Conservation (phyloP, 495 filamentous ascomycete genomes). For the Tuber melanosporum region DNA sequence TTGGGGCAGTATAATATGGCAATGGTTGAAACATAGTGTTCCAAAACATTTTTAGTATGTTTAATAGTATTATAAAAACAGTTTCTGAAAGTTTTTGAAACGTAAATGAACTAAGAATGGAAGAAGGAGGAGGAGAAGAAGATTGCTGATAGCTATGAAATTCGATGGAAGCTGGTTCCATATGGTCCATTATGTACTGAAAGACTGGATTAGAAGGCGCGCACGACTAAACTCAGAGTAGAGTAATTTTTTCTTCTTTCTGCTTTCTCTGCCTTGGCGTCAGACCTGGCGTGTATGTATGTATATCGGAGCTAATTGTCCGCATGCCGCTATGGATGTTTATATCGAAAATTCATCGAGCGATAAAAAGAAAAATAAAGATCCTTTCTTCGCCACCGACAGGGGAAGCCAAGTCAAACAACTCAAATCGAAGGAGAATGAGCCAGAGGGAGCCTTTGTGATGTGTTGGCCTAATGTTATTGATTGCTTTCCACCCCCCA, state of each 20-base stretch:
- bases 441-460: conserved; percentile 15
- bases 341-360: conserved; percentile 32
- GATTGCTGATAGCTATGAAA: conserved; percentile 23
- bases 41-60: conserved; percentile 31
- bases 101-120: conserved; percentile 16
- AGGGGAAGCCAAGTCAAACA: conserved; percentile 31
- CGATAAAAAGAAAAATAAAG: conserved; percentile 32
- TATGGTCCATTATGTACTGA: conserved; percentile 26
- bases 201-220: conserved; percentile 14
- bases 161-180: conserved; percentile 27
- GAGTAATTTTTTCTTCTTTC: conserved; percentile 19
- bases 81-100: conserved; percentile 29
- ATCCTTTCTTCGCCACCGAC: background rate
- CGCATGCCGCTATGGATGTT: conserved; percentile 33
- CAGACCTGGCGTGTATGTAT: conserved; percentile 31
- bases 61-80: conserved; percentile 37
- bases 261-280: conserved; percentile 28
- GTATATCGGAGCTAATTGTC: conserved; percentile 21
- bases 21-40: conserved; percentile 30
- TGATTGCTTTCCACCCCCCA: conserved; percentile 20
- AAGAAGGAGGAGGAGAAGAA: conserved; percentile 16
- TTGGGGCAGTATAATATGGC: conserved; percentile 27
- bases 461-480: conserved; percentile 36
- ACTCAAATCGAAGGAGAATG: conserved; percentile 32
- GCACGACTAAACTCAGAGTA: conserved; percentile 11